A percentile compares a stretch with the other conserved stretches of the same genome.
Evolutionary conservation across 2,329 filamentous ascomycete genomes (phyloP).

Genomic region (Didymella arachidicola): DNA sequence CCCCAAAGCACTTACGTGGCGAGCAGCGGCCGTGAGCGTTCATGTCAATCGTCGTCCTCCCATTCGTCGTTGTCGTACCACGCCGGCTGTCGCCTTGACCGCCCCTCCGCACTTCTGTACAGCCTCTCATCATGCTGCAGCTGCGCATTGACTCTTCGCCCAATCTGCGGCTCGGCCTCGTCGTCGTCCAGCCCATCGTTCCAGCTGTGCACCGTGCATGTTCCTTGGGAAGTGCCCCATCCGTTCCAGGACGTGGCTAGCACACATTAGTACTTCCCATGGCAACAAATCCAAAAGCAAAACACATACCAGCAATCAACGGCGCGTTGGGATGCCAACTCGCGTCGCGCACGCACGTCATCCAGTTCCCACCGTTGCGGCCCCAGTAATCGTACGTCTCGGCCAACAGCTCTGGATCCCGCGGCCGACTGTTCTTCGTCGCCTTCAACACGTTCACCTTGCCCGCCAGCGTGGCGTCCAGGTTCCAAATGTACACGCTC

Average conservation of each 20-base stretch:
- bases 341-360: constrained; percentile 83
- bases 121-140: constrained; percentile 49
- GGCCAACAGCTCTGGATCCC: constrained; percentile 60
- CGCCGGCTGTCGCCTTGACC: constrained; percentile 32
- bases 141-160: constrained; percentile 47
- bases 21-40: background rate
- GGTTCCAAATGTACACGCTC: constrained; percentile 88
- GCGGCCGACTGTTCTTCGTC: constrained; percentile 69
- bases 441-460: constrained; percentile 79
- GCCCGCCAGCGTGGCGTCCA: constrained; percentile 84
- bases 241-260: constrained; percentile 84
- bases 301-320: constrained; percentile 70
- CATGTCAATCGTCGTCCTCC: constrained; percentile 36
- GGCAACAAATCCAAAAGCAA: background rate
- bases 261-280: constrained; percentile 21
- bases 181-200: constrained; percentile 74
- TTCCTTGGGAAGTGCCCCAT: constrained; percentile 74
- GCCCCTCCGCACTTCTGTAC: constrained; percentile 33
- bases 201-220: constrained; percentile 79
- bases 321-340: constrained; percentile 90
- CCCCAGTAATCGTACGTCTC: constrained; percentile 65
- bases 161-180: constrained; percentile 52
- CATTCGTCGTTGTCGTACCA: constrained; percentile 43
- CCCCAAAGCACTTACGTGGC: constrained; percentile 1
- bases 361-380: constrained; percentile 68